phyloP scores from a whole-genome alignment of 257 asterid genomes.

The Capsicum pubescens region DNA sequence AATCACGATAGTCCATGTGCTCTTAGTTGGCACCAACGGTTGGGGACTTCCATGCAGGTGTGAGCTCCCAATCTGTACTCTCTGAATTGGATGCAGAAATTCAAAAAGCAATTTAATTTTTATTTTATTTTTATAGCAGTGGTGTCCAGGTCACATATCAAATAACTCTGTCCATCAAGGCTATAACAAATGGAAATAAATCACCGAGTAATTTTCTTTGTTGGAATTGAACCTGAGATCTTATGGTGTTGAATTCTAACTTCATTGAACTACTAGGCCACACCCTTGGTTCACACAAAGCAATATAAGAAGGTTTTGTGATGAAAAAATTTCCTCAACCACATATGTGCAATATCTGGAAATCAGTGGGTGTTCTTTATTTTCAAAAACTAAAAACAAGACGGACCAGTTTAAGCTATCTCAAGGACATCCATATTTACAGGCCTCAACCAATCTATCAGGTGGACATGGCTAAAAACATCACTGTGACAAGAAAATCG shows the following conservation, averaged over 20 bases:
- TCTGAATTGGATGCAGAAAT: not conserved
- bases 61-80: not conserved
- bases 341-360: not conserved
- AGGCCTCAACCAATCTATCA: constrained; percentile 4
- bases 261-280: too few species aligned
- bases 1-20: not conserved
- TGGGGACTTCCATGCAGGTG: not conserved
- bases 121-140: too few species aligned
- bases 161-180: too few species aligned
- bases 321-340: constrained; percentile 6
- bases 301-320: not conserved
- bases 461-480: constrained; percentile 11
- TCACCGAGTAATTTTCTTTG: too few species aligned
- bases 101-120: too few species aligned
- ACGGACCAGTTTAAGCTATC: not conserved
- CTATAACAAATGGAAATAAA: too few species aligned
- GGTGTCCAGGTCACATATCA: too few species aligned
- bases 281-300: not conserved
- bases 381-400: constrained; percentile 12
- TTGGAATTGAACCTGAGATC: too few species aligned
- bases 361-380: not conserved
- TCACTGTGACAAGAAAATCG: not conserved
- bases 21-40: not conserved
- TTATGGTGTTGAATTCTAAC: too few species aligned
- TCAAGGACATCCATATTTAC: not conserved